phyloP scores from a whole-genome alignment of 169 alveolate genomes.

The Eimeria falciformis region DNA sequence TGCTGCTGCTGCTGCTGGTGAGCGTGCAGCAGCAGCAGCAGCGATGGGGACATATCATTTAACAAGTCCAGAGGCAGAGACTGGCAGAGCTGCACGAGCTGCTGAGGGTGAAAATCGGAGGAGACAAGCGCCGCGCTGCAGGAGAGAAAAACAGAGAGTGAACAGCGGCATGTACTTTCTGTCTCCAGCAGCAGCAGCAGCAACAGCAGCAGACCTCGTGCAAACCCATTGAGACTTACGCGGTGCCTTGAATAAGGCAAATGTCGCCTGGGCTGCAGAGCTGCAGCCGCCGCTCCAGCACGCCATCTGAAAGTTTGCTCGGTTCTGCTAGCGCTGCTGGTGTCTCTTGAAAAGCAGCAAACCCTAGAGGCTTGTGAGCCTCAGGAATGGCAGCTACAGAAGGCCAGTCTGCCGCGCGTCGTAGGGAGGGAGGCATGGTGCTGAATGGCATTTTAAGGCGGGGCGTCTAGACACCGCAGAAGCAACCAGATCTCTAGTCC shows the following conservation, averaged over 20 bases:
- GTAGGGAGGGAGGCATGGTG: conserved; percentile 46
- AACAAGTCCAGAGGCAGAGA: conserved; percentile 58
- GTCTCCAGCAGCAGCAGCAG: not conserved
- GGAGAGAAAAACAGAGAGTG: conserved; percentile 16
- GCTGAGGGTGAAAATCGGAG: conserved; percentile 30
- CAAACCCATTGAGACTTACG: not conserved
- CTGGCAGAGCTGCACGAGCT: conserved; percentile 47
- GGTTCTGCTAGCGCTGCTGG: conserved; percentile 23
- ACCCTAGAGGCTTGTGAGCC: conserved; percentile 5
- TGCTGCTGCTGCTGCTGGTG: conserved; percentile 55
- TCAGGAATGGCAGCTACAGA: conserved; percentile 10
- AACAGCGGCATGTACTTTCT: not conserved
- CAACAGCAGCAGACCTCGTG: not conserved
- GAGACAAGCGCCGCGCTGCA: conserved; percentile 57
- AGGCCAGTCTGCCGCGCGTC: conserved; percentile 15
- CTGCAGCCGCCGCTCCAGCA: conserved; percentile 50
- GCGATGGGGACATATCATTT: conserved; percentile 27
- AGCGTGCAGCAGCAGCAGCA: conserved; percentile 72
- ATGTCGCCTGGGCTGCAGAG: conserved; percentile 56
- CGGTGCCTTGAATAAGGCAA: conserved; percentile 44
- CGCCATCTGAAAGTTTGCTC: not conserved
- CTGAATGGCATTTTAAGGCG: conserved; percentile 34
- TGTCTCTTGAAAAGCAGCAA: too few relatives aligned
- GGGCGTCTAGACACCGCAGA: conserved; percentile 46
- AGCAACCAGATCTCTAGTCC: conserved; percentile 30